Evolutionary conservation across 345 rosid species (phyloP).

Genomic region (Eutrema japonicum): DNA sequence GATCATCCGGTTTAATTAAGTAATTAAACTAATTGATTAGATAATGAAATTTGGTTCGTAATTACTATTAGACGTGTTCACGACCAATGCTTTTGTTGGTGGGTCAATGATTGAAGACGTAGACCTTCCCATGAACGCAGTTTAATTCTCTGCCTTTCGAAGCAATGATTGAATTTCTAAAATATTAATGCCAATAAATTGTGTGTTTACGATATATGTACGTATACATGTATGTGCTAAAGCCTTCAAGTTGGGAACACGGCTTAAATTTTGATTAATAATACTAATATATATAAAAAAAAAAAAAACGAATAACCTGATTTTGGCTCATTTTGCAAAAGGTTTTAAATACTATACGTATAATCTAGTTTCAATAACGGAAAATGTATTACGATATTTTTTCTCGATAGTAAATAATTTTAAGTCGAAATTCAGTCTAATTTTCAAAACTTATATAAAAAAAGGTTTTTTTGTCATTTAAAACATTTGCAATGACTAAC

Average conservation of each 20-base stretch:
- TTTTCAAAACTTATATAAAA: too few relatives aligned
- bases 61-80: conserved; percentile 40
- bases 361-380: too few relatives aligned
- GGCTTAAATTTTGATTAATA: background rate
- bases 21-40: background rate
- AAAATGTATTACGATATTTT: background rate
- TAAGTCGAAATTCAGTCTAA: too few relatives aligned
- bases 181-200: background rate
- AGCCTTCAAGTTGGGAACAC: background rate
- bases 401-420: too few relatives aligned
- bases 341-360: background rate
- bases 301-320: background rate
- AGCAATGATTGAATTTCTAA: conserved; percentile 34
- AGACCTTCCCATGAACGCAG: conserved; percentile 34
- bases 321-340: conserved; percentile 2
- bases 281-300: background rate
- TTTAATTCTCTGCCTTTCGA: background rate
- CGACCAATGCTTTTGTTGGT: conserved; percentile 40
- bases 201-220: background rate
- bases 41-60: conserved; percentile 1
- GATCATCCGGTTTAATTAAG: background rate
- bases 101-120: conserved; percentile 41
- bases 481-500: too few relatives aligned
- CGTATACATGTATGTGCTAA: background rate
- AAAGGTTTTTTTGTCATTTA: too few relatives aligned